Base-by-base conservation (phyloP, 2,329 filamentous ascomycete species). In the Metarhizium sp. region DNA sequence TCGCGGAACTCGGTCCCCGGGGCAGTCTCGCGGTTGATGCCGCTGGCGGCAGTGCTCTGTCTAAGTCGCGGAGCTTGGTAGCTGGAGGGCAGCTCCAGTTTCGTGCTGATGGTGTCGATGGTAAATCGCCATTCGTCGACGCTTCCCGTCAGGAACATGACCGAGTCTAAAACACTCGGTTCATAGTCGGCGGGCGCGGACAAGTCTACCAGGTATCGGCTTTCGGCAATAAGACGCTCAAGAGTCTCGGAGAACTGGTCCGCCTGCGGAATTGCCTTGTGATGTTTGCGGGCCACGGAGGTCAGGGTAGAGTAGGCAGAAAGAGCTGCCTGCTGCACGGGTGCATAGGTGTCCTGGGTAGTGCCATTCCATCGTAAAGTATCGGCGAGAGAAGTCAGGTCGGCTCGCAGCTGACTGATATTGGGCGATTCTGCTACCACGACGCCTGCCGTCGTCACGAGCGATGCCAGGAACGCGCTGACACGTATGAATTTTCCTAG, bases 111-210 rank as follows among this genome's bases (percentile, higher is more conserved):
- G n/a, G 48, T 13, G 18, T 51, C 51, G 34, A 58, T 51, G 46
- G 57, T 36, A 32, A 43, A 38, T 14, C 49, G 50, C 57, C 57
- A 58, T 43, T 58, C 57, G 25, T 58, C 49, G n/a, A 58, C 48
- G 47, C 32, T 51, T 47, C 50, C 54, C 4, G 51, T 57, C n/a
- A 55, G 42, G 43, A 52, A 55, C 30, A 29, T 29, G 32, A 20
- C 10, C 4, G 52, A 40, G 34, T 57, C 56, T 10, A 52, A 30
- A 8, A 48, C 42, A 4, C 38, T 49, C 3, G 29, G 48, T 52
- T 18, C 30, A 45, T 57, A 57, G 34, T 18, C 16, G n/a, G 36
- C 50, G 25, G 54, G 32, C 20, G 20, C 14, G 3, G 54, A 56
- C 0, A 56, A 14, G 20, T 50, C 40, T 0, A 32, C 25, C 14